phyloP scores from a whole-genome alignment of 371 early-diverging fungal species.

The Mortierella sp. region DNA sequence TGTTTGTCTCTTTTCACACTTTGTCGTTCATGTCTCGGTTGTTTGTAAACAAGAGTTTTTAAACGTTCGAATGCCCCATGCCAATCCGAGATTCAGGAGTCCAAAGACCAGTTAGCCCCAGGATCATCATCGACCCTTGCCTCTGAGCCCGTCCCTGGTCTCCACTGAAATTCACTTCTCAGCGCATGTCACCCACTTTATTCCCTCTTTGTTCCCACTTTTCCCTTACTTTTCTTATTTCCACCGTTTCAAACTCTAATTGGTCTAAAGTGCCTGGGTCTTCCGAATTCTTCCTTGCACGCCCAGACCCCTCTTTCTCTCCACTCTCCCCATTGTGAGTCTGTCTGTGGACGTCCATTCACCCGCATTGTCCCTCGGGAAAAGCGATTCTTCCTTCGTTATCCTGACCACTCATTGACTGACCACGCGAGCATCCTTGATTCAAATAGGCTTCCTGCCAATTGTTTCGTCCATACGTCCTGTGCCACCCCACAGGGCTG shows the following conservation, averaged over 20 bases:
- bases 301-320: neutral
- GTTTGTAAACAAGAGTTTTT: too few species aligned
- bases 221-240: neutral
- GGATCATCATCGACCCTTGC: neutral
- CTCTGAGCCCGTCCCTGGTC: neutral
- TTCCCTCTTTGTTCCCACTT: neutral
- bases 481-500: neutral
- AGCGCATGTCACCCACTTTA: slow-evolving; percentile 5
- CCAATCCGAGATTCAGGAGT: neutral
- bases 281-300: slow-evolving; percentile 6
- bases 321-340: too few species aligned
- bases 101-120: neutral
- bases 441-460: neutral
- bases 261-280: slow-evolving; percentile 6
- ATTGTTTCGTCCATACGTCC: neutral
- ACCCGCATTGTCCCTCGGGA: slow-evolving; percentile 9
- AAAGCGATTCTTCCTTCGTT: neutral
- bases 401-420: neutral
- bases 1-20: too few species aligned
- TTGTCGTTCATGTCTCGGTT: too few species aligned
- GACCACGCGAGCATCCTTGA: slow-evolving; percentile 1
- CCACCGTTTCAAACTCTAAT: too few species aligned
- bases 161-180: neutral
- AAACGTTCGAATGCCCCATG: too few species aligned
- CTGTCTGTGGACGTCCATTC: neutral